These are phyloP conservation scores for Fomitopsis palustris DNA, from an alignment of 1,284 basidiomycete genomes.

Conservation along the genomic window DNA sequence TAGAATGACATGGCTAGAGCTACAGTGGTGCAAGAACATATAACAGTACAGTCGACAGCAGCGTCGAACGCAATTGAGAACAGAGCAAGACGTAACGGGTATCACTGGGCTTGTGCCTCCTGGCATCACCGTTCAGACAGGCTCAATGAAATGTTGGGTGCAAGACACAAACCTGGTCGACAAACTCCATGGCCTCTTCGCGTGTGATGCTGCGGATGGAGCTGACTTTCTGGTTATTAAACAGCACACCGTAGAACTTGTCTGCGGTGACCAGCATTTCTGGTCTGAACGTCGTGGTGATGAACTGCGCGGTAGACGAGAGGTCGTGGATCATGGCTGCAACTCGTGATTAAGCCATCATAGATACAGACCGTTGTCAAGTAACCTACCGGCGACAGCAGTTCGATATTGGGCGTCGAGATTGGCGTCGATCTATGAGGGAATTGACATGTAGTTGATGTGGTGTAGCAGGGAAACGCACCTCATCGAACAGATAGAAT, in stretches of 20 bases:
- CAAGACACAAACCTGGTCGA: slow-evolving; percentile 62
- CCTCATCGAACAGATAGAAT: slow-evolving; percentile 99
- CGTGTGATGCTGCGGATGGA: slow-evolving; percentile 80
- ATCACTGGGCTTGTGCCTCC: slow-evolving; percentile 56
- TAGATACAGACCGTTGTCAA: background rate
- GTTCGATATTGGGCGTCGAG: slow-evolving; percentile 97
- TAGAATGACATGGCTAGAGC: background rate
- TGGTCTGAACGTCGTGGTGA: slow-evolving; percentile 97
- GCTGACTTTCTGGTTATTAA: slow-evolving; percentile 94
- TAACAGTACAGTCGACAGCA: background rate
- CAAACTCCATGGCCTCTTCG: slow-evolving; percentile 86
- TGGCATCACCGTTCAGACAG: slow-evolving; percentile 17
- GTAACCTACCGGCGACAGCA: slow-evolving; percentile 81
- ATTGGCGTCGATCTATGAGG: slow-evolving; percentile 86
- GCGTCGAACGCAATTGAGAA: background rate
- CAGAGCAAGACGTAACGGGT: background rate
- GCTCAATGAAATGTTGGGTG: background rate
- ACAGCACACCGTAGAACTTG: slow-evolving; percentile 98
- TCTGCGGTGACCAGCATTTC: slow-evolving; percentile 96
- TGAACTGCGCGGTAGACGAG: slow-evolving; percentile 88
- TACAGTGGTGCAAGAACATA: background rate
- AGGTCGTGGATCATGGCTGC: slow-evolving; percentile 93
- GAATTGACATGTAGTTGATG: background rate
- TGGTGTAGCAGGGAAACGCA: slow-evolving; percentile 24
- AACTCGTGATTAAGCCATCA: background rate